Evolutionary conservation across 331 rosid genomes (phyloP).

Genomic region (Ulmus americana): DNA sequence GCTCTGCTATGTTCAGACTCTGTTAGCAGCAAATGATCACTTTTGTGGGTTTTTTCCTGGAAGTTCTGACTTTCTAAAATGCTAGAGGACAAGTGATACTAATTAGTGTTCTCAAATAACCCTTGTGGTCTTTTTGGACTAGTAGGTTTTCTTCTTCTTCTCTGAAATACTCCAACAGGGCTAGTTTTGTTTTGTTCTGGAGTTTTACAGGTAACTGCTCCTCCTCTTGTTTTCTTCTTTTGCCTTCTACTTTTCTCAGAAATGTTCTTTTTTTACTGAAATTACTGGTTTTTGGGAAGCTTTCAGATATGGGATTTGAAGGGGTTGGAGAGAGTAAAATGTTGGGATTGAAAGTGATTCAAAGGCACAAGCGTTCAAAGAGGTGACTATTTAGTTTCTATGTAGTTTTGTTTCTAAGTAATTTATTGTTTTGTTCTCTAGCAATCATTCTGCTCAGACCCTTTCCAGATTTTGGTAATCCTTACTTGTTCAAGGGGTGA

Average conservation of each 20-base stretch:
- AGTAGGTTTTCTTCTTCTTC: conserved; percentile 22
- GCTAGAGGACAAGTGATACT: conserved; percentile 31
- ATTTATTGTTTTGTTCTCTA: conserved; percentile 22
- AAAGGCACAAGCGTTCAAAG: conserved; percentile 68
- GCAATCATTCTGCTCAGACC: conserved; percentile 7
- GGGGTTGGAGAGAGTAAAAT: conserved; percentile 37
- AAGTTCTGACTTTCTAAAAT: conserved; percentile 29
- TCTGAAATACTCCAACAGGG: conserved; percentile 23
- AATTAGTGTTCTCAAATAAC: conserved; percentile 25
- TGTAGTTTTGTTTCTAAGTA: conserved; percentile 14
- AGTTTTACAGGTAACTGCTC: conserved; percentile 32
- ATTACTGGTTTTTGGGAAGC: conserved; percentile 23
- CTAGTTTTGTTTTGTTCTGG: conserved; percentile 30
- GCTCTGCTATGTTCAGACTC: conserved; percentile 31
- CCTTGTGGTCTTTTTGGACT: conserved; percentile 27
- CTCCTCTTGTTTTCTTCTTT: conserved; percentile 14
- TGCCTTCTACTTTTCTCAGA: conserved; percentile 13
- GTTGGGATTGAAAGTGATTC: conserved; percentile 46
- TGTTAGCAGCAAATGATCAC: conserved; percentile 34
- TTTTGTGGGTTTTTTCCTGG: conserved; percentile 36
- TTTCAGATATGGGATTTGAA: conserved; percentile 56
- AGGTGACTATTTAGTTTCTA: conserved; percentile 41
- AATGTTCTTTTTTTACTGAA: conserved; percentile 20
- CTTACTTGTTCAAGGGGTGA: not conserved
- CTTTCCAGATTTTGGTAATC: conserved; percentile 18